A percentile compares a stretch with the other conserved stretches of the same genome.
Conservation (phyloP, 164 flowering plant species). For the Chloranthus sessilifolius region DNA sequence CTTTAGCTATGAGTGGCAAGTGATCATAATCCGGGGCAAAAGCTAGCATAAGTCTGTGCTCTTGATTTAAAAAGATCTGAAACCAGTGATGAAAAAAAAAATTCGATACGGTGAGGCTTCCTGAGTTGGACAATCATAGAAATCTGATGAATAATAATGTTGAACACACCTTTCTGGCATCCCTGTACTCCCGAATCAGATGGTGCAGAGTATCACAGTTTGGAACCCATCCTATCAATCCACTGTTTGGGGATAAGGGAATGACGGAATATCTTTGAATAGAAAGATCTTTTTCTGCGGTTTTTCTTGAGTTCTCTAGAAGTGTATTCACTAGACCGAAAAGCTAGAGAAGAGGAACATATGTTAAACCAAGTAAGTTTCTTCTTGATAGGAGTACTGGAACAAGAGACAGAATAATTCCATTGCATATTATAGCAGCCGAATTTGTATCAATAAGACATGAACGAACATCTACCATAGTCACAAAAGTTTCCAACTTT, state of each 20-base stretch:
- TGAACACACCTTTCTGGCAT: slow-evolving; percentile 80
- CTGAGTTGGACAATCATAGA: neutral
- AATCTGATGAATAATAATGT: neutral
- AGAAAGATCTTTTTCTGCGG: slow-evolving; percentile 86
- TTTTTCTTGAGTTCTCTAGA: slow-evolving; percentile 83
- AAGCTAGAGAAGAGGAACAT: slow-evolving; percentile 41
- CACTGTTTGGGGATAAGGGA: slow-evolving; percentile 96
- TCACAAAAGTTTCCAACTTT: too few species aligned
- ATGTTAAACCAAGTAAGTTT: slow-evolving; percentile 1
- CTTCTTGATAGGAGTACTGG: neutral
- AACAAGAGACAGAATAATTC: neutral
- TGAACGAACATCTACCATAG: too few species aligned
- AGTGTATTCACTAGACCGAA: slow-evolving; percentile 96
- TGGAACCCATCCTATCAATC: slow-evolving; percentile 97
- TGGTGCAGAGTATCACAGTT: slow-evolving; percentile 93
- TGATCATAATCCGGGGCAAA: slow-evolving; percentile 97
- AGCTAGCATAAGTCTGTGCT: slow-evolving; percentile 84
- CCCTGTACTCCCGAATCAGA: slow-evolving; percentile 92
- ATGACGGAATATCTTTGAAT: slow-evolving; percentile 88
- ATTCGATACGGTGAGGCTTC: slow-evolving; percentile 6
- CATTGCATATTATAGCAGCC: too few species aligned
- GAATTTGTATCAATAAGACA: too few species aligned
- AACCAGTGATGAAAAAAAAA: slow-evolving; percentile 11
- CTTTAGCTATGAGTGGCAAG: slow-evolving; percentile 93
- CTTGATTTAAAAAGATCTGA: slow-evolving; percentile 88